Evolutionary conservation across 106 monocot genomes (phyloP), one percentile per base, ranked within the genome.

Genomic region (Apostasia shenzhenica): DNA sequence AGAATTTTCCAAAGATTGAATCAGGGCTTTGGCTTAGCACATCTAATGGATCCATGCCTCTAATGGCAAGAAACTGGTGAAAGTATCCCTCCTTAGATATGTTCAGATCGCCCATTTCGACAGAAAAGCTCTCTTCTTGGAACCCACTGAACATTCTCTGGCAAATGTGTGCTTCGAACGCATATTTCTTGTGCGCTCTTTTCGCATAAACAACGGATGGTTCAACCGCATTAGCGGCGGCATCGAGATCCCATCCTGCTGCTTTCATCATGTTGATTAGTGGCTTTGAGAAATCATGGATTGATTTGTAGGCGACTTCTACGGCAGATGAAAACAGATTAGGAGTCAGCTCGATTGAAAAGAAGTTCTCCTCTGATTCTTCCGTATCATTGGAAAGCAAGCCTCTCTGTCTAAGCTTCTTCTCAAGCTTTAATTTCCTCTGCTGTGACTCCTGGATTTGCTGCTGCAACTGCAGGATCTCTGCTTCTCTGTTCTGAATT

Each of bases 251-350:
- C 94, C 94, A 91, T 3, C 82, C 83, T 2, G 91, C 88, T 53
- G 84, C 91, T 62, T 81, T 87, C 94, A 91, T 88, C 55, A 81
- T 74, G 41, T 81, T 71, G 42, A 88, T 81, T 46, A 95, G 48
- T 10, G 85, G 85, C 57, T 95, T 95, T 38, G 85, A 78, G 52
- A 95, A 91, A 66, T 88, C 88, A 58, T 91, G 94, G 41, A 95
- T 76, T 5, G 91, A 81, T 53, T 71, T 88, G 42, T 81, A 77
- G 42, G 94, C 60, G 11, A 54, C 49, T 52, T 79, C 78, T 48
- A 78, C 75, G 0, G 69, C 77, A 42, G 79, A 59, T 11, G 54
- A 46, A 57, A 91, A 83, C 48, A 88, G 43, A 56, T 50, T 56
- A 0, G 79, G 75, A 12, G 77, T 77, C 69, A 78, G 60, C 42